Evolutionary conservation across 2,329 filamentous ascomycete genomes (phyloP), one percentile per base, ranked within the genome.

Genomic region (Talaromyces sp.): DNA sequence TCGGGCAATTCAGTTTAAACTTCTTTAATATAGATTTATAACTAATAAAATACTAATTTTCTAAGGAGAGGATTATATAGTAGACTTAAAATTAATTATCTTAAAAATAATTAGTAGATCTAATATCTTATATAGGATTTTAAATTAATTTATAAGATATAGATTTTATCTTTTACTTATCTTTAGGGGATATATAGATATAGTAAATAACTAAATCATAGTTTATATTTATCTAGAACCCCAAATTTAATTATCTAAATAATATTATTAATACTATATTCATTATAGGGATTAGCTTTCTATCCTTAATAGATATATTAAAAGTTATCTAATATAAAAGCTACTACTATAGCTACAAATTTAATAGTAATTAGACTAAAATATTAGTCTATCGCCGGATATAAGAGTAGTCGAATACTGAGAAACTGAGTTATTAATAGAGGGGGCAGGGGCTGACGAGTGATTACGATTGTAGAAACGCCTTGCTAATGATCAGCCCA

Each of bases 1-100:
- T n/a, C n/a, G n/a, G n/a, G n/a, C n/a, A n/a, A n/a, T 41, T 50
- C 14, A 50, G 36, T 30, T 33, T 11, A 11, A 54, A 42, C 20
- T 37, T 10, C 36, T 29, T 3, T 17, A 47, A 14, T 20, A 24
- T 41, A 11, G 36, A 22, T 16, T 48, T 36, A 48, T 36, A 36
- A 9, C 46, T 36, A 32, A 36, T 48, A 40, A 48, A 48, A 16
- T 41, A 16, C 11, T 27, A 16, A 13, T 32, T 48, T 9, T 19
- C 17, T 17, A 48, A 41, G 13, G 36, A 24, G 32, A 36, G 46
- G 17, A 48, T 33, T 22, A 48, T 4, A 48, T 33, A 48, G 27
- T 22, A 35, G 22, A 35, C 22, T 39, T 14, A 20, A 47, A 24
- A n/a, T 47, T 48, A 36, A 33, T 41, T 24, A 32, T 16, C 46